Base-by-base conservation (phyloP, 768 basidiomycete genomes). In the Naganishia kalamii region DNA sequence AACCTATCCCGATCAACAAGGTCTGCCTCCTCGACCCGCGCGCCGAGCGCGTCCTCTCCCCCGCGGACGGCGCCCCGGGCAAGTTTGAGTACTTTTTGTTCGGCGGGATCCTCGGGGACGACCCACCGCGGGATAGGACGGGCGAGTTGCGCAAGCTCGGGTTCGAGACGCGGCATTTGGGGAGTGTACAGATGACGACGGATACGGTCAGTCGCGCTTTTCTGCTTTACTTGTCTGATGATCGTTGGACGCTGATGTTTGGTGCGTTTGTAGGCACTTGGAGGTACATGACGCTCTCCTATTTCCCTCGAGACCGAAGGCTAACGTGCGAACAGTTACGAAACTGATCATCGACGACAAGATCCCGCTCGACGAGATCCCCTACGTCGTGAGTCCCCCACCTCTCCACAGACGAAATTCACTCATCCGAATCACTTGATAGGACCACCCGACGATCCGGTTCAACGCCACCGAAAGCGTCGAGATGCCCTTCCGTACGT, bases 401-500 rank as follows among this genome's bases (percentile, higher is more conserved):
- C 44, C 11, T 21, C 32, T 54, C 64, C 17, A 3, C 13, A 8
- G 21, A 25, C 27, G 11, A n/a, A 44, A n/a, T 51, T 60, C 30
- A 52, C 62, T 50, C n/a, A 7, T 32, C 25, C 43, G 30, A n/a
- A n/a, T n/a, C n/a, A n/a, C 32, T 2, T 27, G 54, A 25, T 64
- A 94, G 90, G 88, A 92, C 71, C 85, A 85, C 77, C 96, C 96
- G 0, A 94, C 92, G 0, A 94, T 99, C 73, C 79, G 70, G 19
- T 97, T 98, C 82, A 89, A 88, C 71, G 75, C 84, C 4, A 86
- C 85, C 70, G 96, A 99, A 77, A 88, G 88, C 47, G 91, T 98
- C 5, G 92, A 97, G 79, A 99, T 99, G 96, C 96, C 96, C 0
- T 99, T 99, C 81, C 81, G 91, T 89, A 70, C 74, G 88, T 84